Evolutionary conservation across 108 stramenopile species (phyloP), one percentile per base, ranked within the genome.

Genomic region (Cyclostephanos tholiformis): DNA sequence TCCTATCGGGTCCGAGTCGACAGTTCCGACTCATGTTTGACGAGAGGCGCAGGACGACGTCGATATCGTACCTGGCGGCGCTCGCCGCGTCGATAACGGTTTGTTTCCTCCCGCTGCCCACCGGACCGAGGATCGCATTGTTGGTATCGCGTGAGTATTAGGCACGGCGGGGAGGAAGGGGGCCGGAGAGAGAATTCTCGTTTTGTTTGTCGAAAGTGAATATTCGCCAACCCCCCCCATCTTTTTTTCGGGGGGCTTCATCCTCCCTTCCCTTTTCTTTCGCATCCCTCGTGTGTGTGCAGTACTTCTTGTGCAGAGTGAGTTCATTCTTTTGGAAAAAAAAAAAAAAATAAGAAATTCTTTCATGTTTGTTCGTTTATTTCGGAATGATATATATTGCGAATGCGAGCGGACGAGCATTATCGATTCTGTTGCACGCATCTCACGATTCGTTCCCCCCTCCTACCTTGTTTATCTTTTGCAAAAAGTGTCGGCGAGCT

Each of bases 1-100:
- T 84, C 56, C 52, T 84, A n/a, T 70, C 68, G 17, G 79, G 76
- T 23, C 79, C 80, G 11, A 49, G 65, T 32, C 58, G 71, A 38
- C 79, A 80, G 30, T 84, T 60, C 38, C 76, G 77, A 76, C 85
- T n/a, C 52, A 92, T 95, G 92, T 89, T 92, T 77, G 90, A 93
- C 65, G 88, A 91, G 22, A 89, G 75, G 58, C 71, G 94, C 63
- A 58, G 72, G 38, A 39, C 62, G 30, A 86, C 89, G 7, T 71
- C 88, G 0, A 88, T 86, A 43, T 71, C 83, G 14, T 95, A 95
- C 56, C 61, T 93, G 35, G 75, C 83, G 20, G 84, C 91, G 74
- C 55, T 95, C 35, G 77, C 61, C 3, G 62, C 67, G 0, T 89
- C 92, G 9, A 64, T 95, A 75, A 66, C 86, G 20, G 70, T 93